These are phyloP conservation scores for Cornus controversa DNA, from an alignment of 148 eudicot genomes.

Conservation along the genomic window DNA sequence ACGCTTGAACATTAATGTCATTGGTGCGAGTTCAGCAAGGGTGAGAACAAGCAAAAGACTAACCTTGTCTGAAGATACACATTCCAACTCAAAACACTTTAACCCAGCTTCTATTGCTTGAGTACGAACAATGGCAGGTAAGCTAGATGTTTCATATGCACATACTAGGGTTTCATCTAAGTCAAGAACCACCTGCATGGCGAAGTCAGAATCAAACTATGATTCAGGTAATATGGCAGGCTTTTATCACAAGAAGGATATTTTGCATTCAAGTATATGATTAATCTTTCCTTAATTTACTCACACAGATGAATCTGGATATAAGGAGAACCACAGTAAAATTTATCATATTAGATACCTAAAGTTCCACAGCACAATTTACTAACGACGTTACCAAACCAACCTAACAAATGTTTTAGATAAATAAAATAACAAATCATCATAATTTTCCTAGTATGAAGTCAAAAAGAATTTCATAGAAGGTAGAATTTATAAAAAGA, in stretches of 20 bases:
- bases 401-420: neutral
- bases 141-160: conserved; percentile 57
- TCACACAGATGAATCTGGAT: too few relatives aligned
- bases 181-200: conserved; percentile 58
- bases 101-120: conserved; percentile 53
- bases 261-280: too few relatives aligned
- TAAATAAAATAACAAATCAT: neutral
- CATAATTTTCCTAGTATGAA: neutral
- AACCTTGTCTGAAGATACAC: conserved; percentile 60
- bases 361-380: too few relatives aligned
- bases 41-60: neutral
- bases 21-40: too few relatives aligned
- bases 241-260: too few relatives aligned
- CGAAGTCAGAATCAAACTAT: too few relatives aligned
- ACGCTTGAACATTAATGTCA: too few relatives aligned
- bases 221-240: too few relatives aligned
- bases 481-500: neutral
- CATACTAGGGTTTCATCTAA: conserved; percentile 62
- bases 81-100: conserved; percentile 61
- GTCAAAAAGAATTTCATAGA: neutral
- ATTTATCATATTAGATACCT: too few relatives aligned
- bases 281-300: too few relatives aligned
- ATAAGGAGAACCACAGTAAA: too few relatives aligned
- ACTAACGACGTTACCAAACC: neutral
- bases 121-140: conserved; percentile 46